These are phyloP conservation scores for Santalum album DNA, from an alignment of 164 flowering plant genomes.

Conservation along the genomic window DNA sequence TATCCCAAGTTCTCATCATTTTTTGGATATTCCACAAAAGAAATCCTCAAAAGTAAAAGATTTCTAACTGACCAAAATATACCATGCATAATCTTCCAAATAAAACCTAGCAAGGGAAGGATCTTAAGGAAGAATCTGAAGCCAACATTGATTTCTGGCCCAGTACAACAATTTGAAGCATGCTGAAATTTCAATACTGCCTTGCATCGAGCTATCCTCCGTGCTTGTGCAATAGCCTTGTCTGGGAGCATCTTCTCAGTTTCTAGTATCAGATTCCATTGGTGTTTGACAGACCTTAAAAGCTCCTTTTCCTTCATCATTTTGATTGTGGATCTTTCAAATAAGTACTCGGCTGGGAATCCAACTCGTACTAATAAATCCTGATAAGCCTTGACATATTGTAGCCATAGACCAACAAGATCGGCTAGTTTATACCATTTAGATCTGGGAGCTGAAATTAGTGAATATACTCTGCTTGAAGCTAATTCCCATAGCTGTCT, in stretches of 20 bases:
- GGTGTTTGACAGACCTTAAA: conserved; percentile 28
- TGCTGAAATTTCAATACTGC: conserved; percentile 21
- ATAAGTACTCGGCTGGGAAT: conserved; percentile 28
- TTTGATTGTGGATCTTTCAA: conserved; percentile 23
- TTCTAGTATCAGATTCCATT: conserved; percentile 39
- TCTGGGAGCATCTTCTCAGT: conserved; percentile 56
- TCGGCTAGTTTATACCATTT: conserved; percentile 32
- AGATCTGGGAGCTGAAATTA: conserved; percentile 27
- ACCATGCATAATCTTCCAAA: conserved; percentile 24
- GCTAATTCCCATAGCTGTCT: conserved; percentile 67
- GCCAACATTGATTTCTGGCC: conserved; percentile 6
- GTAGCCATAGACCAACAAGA: conserved; percentile 45
- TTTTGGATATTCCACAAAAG: conserved; percentile 8
- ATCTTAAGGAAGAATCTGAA: conserved; percentile 20
- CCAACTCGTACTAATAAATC: conserved; percentile 42
- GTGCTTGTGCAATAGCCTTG: conserved; percentile 59
- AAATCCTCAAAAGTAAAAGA: conserved; percentile 14
- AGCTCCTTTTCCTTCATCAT: conserved; percentile 26
- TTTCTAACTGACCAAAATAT: conserved; percentile 16
- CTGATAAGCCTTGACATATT: conserved; percentile 47
- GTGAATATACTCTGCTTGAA: conserved; percentile 29
- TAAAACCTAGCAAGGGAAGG: conserved; percentile 15
- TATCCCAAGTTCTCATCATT: conserved; percentile 12
- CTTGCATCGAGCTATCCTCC: conserved; percentile 57
- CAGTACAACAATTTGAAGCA: conserved; percentile 11